Base-by-base conservation (phyloP, 164 flowering plant genomes). In the Akebia trifoliata region DNA sequence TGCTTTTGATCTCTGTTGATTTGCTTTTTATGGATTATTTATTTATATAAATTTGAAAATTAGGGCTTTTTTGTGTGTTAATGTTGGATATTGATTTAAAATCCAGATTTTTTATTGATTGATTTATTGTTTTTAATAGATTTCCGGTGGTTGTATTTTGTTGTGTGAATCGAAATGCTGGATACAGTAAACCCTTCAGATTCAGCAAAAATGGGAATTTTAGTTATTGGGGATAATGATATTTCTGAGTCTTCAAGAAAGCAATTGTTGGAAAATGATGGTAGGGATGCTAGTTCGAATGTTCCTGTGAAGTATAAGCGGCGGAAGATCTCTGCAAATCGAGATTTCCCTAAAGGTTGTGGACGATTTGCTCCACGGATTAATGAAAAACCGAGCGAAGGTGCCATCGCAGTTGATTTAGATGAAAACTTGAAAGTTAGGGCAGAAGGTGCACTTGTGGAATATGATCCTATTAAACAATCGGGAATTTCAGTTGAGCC, bases 321-420 rank as follows among this genome's bases (percentile, higher is more conserved):
- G 47, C 76, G 82, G 22, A 78, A 54, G 57, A 74, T 82, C 32
- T 79, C 82, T 53, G 84, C 79, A 17, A 43, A 62, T 29, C 78
- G 88, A 34, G 78, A 81, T 64, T 81, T 74, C 26, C 89, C 89
- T 0, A 55, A 61, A 2, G 75, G 75, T 10, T 83, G 83, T 74
- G 82, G 85, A 46, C 68, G 48, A 10, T 39, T 34, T 32, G 73
- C 69, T 14, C 39, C 57, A 20, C 25, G 4, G 26, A 39, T 46
- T 22, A 45, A 18, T 26, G 5, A 1, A 1, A 26, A 3, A 8
- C 38, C 43, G 3, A 20, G 10, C 4, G 67, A 53, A 40, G 18
- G 39, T 44, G 31, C 26, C 4, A 58, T 30, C 26, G 24, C 26
- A 21, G 32, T 4, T 57, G 52, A 34, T 61, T 14, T 24, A 17